Evolutionary conservation across 305 asterid genomes (phyloP).

Genomic region (Fraxinus sp.): DNA sequence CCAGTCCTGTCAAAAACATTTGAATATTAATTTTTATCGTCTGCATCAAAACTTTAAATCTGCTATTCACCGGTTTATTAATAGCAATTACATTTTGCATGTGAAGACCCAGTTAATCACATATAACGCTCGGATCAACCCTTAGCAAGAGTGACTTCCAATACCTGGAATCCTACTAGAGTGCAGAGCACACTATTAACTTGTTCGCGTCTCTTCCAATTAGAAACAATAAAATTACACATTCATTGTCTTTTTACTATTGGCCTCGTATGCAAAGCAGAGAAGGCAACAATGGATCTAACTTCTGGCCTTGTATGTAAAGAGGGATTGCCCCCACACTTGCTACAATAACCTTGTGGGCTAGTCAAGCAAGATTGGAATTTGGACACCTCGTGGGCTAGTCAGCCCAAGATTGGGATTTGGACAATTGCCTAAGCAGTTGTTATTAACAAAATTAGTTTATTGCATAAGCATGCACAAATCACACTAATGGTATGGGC

Average conservation of each 20-base stretch:
- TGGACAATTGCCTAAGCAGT: not conserved
- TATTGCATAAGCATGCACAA: not conserved
- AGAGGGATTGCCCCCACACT: not conserved
- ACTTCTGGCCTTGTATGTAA: not conserved
- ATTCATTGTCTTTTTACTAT: not conserved
- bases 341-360: not conserved
- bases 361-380: not conserved
- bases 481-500: not conserved
- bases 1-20: conserved; percentile 47
- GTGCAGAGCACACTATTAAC: conserved; percentile 21
- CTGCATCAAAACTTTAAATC: conserved; percentile 19
- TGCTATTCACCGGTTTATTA: conserved; percentile 21
- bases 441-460: not conserved
- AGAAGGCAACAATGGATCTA: not conserved
- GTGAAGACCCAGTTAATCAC: conserved; percentile 16
- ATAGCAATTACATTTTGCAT: conserved; percentile 9
- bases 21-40: conserved; percentile 29
- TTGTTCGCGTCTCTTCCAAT: conserved; percentile 16
- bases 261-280: not conserved
- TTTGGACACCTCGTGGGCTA: not conserved
- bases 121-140: conserved; percentile 20
- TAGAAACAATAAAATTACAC: not conserved
- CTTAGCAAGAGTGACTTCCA: conserved; percentile 12
- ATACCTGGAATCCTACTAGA: conserved; percentile 11
- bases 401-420: not conserved